Evolutionary conservation across 768 basidiomycete genomes (phyloP).

Genomic region (Mycena pura): DNA sequence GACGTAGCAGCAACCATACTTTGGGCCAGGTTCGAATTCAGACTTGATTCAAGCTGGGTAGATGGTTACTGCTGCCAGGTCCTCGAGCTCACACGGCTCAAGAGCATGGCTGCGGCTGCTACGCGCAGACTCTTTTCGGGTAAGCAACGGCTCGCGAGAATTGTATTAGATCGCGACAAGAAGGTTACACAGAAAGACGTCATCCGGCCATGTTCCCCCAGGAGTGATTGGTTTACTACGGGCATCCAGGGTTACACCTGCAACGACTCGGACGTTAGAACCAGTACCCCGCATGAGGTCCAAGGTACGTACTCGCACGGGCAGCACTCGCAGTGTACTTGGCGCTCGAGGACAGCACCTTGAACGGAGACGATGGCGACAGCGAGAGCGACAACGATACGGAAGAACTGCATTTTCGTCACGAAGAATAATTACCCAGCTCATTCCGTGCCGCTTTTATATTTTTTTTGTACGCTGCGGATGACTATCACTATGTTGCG

Average conservation of each 20-base stretch:
- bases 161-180: slow-evolving; percentile 1
- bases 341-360: neutral
- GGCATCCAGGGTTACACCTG: slow-evolving; percentile 2
- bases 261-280: neutral
- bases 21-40: neutral
- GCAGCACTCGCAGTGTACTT: neutral
- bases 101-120: neutral
- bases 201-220: neutral
- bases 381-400: too few relatives aligned
- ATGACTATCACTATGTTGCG: too few relatives aligned
- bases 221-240: neutral
- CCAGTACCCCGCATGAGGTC: neutral
- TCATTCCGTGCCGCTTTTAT: too few relatives aligned
- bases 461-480: too few relatives aligned
- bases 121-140: slow-evolving; percentile 2
- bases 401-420: too few relatives aligned
- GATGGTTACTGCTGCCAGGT: neutral
- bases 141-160: neutral
- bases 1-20: too few relatives aligned
- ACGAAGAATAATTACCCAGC: too few relatives aligned
- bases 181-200: neutral
- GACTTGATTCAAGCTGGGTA: neutral
- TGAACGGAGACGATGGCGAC: too few relatives aligned
- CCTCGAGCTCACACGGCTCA: neutral
- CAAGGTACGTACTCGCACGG: slow-evolving; percentile 4